A percentile compares a stretch with the other conserved stretches of the same genome.
Evolutionary conservation across 257 asterid species (phyloP).

Genomic region (Primulina tabacum): DNA sequence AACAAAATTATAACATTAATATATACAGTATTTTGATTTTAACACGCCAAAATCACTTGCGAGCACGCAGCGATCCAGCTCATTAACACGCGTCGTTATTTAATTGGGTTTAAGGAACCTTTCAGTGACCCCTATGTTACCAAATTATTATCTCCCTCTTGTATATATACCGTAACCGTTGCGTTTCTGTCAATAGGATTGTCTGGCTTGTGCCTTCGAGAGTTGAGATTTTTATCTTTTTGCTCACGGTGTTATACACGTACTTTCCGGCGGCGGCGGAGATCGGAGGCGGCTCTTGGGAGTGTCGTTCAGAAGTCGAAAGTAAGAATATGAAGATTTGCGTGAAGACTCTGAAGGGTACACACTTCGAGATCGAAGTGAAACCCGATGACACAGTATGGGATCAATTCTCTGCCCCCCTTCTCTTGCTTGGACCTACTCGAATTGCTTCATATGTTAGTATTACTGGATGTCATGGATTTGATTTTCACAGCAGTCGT

Average conservation of each 20-base stretch:
- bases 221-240: not conserved
- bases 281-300: not conserved
- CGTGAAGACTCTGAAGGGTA: not conserved
- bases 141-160: not conserved
- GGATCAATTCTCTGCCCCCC: not conserved
- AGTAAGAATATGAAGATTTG: not conserved
- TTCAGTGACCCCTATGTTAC: not conserved
- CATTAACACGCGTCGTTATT: not conserved
- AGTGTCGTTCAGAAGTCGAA: not conserved
- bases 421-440: not conserved
- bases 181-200: not conserved
- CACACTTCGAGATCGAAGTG: slow-evolving; percentile 5
- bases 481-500: not conserved
- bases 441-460: not conserved
- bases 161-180: not conserved
- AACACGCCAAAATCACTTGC: too few relatives aligned
- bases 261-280: not conserved
- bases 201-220: not conserved
- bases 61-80: not conserved
- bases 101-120: not conserved
- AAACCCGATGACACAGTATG: not conserved
- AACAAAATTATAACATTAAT: too few relatives aligned
- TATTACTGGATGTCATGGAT: not conserved
- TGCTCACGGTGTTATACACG: not conserved
- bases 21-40: too few relatives aligned